Evolutionary conservation across 169 alveolate genomes (phyloP).

Genomic region (Plasmodium cynomolgi): DNA sequence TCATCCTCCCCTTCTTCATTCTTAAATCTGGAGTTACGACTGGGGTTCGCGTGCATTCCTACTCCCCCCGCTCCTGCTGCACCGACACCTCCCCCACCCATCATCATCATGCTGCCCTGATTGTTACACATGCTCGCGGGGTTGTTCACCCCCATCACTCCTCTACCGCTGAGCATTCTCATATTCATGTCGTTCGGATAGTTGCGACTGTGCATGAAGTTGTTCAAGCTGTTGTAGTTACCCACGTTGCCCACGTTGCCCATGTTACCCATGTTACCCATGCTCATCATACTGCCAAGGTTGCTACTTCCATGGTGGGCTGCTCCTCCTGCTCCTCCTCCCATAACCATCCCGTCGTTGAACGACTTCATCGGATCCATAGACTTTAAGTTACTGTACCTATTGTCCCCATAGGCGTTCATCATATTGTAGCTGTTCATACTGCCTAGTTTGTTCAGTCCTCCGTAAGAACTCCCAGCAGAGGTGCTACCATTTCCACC

Average conservation of each 20-base stretch:
- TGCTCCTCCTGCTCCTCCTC: not conserved
- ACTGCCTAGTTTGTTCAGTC: not conserved
- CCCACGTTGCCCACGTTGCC: not conserved
- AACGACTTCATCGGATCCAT: not conserved
- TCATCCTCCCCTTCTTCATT: not conserved
- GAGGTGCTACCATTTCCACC: not conserved
- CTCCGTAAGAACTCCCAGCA: not conserved
- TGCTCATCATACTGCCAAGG: not conserved
- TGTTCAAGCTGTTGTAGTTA: not conserved
- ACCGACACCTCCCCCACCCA: not conserved
- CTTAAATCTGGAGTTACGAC: not conserved
- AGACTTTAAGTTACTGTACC: not conserved
- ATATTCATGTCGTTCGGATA: slow-evolving; percentile 30
- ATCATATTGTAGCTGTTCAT: slow-evolving; percentile 28
- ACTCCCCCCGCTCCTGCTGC: not conserved
- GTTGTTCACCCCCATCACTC: not conserved
- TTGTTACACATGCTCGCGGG: not conserved
- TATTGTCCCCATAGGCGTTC: slow-evolving; percentile 6
- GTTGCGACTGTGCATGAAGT: slow-evolving; percentile 14
- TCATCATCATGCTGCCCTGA: not conserved
- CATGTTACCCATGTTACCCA: not conserved
- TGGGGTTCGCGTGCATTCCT: not conserved
- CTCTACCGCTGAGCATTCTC: slow-evolving; percentile 14
- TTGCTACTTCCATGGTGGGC: not conserved
- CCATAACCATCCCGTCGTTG: not conserved